A percentile compares a stretch with the other conserved stretches of the same genome.
Conservation (phyloP, 176 grass and related monocot species). For the Triticum monococcum region DNA sequence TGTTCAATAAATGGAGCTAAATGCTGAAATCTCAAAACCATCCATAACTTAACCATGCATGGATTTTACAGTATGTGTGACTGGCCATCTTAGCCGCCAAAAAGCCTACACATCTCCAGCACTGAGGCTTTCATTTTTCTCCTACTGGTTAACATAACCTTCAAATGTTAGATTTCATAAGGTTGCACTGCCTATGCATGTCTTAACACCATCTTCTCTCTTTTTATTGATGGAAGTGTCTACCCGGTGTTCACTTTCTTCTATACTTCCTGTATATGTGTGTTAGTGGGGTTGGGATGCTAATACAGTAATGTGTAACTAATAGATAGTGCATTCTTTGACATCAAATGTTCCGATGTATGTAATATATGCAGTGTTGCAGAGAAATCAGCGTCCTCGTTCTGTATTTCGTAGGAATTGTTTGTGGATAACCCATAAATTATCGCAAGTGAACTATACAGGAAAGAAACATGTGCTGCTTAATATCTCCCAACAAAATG, state of each 20-base stretch:
- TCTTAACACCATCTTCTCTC: background rate
- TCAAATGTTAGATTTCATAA: slow-evolving; percentile 7
- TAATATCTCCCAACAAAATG: slow-evolving; percentile 5
- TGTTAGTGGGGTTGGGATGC: background rate
- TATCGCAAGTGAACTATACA: background rate
- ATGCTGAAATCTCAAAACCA: background rate
- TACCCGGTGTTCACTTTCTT: background rate
- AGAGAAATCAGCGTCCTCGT: background rate
- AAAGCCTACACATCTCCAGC: background rate
- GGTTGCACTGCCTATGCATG: background rate
- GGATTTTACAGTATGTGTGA: background rate
- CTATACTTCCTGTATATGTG: slow-evolving; percentile 3
- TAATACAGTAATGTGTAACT: background rate
- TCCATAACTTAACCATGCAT: background rate
- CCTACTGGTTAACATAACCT: slow-evolving; percentile 7
- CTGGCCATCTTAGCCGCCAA: background rate
- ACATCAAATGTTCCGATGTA: background rate
- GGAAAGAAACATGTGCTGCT: background rate
- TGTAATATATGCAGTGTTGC: background rate
- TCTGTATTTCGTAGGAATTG: background rate
- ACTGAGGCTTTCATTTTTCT: background rate
- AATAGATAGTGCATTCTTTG: background rate
- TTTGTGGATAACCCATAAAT: background rate
- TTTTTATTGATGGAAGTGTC: background rate
- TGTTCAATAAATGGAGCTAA: slow-evolving; percentile 1